phyloP scores from a whole-genome alignment of 2,329 filamentous ascomycete genomes.

The Talaromyces sp. region DNA sequence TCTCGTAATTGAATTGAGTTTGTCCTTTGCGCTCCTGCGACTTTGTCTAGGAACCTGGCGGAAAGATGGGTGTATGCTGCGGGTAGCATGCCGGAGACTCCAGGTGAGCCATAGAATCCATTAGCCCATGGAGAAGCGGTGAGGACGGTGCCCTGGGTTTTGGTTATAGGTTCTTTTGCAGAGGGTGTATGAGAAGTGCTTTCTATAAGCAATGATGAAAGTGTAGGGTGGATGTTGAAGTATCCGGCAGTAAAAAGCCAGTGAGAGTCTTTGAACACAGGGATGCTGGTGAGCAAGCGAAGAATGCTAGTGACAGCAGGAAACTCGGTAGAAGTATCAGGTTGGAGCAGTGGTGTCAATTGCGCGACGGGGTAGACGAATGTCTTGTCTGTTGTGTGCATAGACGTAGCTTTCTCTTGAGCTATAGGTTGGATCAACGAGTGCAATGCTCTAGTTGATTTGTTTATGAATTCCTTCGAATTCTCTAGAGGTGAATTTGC shows the following conservation, averaged over 20 bases:
- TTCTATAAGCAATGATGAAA: conserved; percentile 73
- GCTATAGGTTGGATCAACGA: conserved; percentile 58
- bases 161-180: conserved; percentile 23
- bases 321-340: conserved; percentile 82
- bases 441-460: conserved; percentile 63
- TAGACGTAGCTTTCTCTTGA: conserved; percentile 30
- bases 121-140: conserved; percentile 92
- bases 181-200: conserved; percentile 51
- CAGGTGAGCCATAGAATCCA: conserved; percentile 85
- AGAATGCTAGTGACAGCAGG: conserved; percentile 75
- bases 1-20: conserved; percentile 71
- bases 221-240: conserved; percentile 88
- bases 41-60: conserved; percentile 69
- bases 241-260: conserved; percentile 99
- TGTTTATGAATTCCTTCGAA: conserved; percentile 64
- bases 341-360: conserved; percentile 76
- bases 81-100: conserved; percentile 84
- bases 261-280: conserved; percentile 61
- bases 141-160: conserved; percentile 69
- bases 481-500: conserved; percentile 70
- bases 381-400: conserved; percentile 55
- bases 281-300: conserved; percentile 59
- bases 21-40: conserved; percentile 51
- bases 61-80: conserved; percentile 89
- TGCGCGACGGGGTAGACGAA: conserved; percentile 83